Evolutionary conservation across 371 early-diverging fungal genomes (phyloP).

Genomic region (Syncephalis plumigaleata): DNA sequence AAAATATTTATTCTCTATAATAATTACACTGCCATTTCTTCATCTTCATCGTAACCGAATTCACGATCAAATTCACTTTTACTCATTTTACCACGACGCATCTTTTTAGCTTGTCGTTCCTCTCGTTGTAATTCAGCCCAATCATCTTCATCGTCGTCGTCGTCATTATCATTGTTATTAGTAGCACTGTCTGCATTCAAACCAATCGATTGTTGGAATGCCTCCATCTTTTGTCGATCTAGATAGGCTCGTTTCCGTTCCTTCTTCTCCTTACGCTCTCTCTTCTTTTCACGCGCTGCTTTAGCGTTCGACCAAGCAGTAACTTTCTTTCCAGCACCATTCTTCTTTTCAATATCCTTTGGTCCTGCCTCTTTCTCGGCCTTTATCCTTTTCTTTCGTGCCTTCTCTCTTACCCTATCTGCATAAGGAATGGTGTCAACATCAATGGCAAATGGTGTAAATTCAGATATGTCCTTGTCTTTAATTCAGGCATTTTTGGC

Average conservation of each 20-base stretch:
- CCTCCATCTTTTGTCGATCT: slow-evolving; percentile 12
- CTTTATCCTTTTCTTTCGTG: slow-evolving; percentile 38
- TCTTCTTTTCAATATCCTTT: slow-evolving; percentile 7
- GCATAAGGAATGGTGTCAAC: slow-evolving; percentile 20
- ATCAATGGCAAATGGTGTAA: slow-evolving; percentile 23
- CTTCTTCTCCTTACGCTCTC: slow-evolving; percentile 46
- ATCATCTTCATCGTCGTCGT: slow-evolving; percentile 17
- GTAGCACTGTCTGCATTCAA: not conserved
- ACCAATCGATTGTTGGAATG: not conserved
- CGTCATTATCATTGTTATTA: slow-evolving; percentile 11
- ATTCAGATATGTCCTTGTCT: slow-evolving; percentile 16
- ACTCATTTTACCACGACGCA: slow-evolving; percentile 25
- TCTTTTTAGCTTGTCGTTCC: slow-evolving; percentile 31
- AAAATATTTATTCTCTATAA: no score
- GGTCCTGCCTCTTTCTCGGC: slow-evolving; percentile 19
- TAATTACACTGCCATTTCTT: no score
- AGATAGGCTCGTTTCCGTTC: slow-evolving; percentile 34
- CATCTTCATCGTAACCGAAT: slow-evolving; percentile 2
- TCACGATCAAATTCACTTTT: slow-evolving; percentile 25
- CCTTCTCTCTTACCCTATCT: slow-evolving; percentile 59
- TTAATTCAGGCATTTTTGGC: slow-evolving; percentile 89
- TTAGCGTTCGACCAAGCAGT: slow-evolving; percentile 55
- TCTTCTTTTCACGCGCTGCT: slow-evolving; percentile 40
- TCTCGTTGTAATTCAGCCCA: slow-evolving; percentile 25
- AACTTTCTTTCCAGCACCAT: no score